Base-by-base conservation (phyloP, 1,284 basidiomycete species). In the Cystobasidiaceae sp. region DNA sequence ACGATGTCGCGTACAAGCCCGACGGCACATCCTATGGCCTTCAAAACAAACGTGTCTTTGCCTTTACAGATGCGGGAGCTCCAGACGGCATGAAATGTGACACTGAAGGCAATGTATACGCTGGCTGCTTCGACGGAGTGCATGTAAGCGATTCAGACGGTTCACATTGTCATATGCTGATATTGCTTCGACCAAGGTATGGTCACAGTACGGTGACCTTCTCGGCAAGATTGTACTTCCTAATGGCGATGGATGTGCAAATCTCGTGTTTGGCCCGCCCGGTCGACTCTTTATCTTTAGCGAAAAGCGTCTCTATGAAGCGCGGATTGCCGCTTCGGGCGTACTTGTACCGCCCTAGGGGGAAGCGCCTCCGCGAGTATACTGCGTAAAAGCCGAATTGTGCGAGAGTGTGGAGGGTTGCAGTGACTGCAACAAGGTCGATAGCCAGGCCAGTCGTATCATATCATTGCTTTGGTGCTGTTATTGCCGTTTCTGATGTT, bases 71-170 rank as follows among this genome's bases (percentile, higher is more conserved):
- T 70, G 79, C 84, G 13, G 86, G 87, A 3, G 73, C 86, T 23
- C 83, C 87, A 0, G 83, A 84, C 68, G 83, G 82, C n/a, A 72
- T 84, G 33, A 82, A 83, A 70, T 75, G 80, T 30, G 87, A 90
- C 71, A 77, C 76, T 0, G 72, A 80, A 1, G 87, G 86, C 2
- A 87, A 88, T 71, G 81, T 89, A 1, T 88, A 87, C 69, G 79
- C 83, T 17, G 85, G 85, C 2, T 82, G 81, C 66, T 85, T 83
- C 4, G 88, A 90, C 70, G 89, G 88, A 45, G 83, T 87, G 1
- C 83, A 87, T 71, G 80, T 84, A 64, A 48, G 79, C n/a, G n/a
- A n/a, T n/a, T n/a, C n/a, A n/a, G n/a, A n/a, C n/a, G n/a, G n/a
- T n/a, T 74, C 25, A 15, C 15, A 51, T 66, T 21, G 59, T 60